phyloP scores from a whole-genome alignment of 345 rosid species.

The Kernera saxatilis region DNA sequence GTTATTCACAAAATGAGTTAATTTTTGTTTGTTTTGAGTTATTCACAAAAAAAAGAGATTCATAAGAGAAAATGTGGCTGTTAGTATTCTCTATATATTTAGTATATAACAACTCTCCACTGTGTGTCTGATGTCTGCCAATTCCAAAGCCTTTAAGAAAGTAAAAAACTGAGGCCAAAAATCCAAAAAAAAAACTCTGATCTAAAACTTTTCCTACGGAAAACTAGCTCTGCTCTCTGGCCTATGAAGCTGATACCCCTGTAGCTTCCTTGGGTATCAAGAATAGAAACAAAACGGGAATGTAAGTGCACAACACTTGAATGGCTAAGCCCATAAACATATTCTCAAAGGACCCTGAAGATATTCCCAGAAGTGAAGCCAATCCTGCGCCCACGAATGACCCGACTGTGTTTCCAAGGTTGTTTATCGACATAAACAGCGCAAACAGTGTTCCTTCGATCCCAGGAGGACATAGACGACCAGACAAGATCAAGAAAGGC shows the following conservation, averaged over 20 bases:
- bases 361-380: conserved; percentile 70
- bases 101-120: background rate
- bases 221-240: background rate
- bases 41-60: background rate
- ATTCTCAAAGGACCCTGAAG: conserved; percentile 84
- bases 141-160: background rate
- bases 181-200: background rate
- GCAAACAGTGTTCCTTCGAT: conserved; percentile 95
- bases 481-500: conserved; percentile 96
- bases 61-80: background rate
- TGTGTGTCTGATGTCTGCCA: background rate
- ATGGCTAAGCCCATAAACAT: conserved; percentile 60
- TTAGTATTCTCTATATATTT: no score
- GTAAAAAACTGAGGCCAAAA: background rate
- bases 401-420: conserved; percentile 79
- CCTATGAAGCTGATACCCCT: conserved; percentile 58
- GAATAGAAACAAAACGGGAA: conserved; percentile 70
- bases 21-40: no score
- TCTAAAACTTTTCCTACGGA: background rate
- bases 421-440: conserved; percentile 93
- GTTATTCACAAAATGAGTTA: no score
- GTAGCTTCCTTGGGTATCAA: conserved; percentile 91
- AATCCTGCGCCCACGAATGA: conserved; percentile 88
- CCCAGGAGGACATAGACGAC: conserved; percentile 95
- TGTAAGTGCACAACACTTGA: conserved; percentile 67